Base-by-base conservation (phyloP, 2,329 filamentous ascomycete species). In the Mycogone perniciosa region DNA sequence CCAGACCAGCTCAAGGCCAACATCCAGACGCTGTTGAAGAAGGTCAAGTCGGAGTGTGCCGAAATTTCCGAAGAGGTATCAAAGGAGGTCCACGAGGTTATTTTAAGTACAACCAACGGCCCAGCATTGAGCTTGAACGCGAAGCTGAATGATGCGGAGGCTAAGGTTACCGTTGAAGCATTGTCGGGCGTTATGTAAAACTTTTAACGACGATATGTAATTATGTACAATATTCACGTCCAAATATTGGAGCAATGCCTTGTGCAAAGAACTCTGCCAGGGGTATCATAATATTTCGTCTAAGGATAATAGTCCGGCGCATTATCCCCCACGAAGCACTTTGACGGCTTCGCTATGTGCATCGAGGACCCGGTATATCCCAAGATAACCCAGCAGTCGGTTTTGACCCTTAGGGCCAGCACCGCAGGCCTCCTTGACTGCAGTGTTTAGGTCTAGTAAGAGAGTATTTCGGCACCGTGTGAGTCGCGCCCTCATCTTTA, bases 111-210 rank as follows among this genome's bases (percentile, higher is more conserved):
- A 9, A 95, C 92, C 6, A 79, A 93, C 64, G 84, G 86, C 2
- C 91, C 93, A 1, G 92, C 89, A 0, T 82, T 99, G 73, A 89
- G 85, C 65, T 71, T 99, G 66, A 95, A 81, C 65, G 92, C 91
- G 51, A 82, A 86, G 49, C 87, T 93, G 67, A 82, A 72, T 61
- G 76, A 84, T 48, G 74, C 77, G 4, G 76, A 81, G 53, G 81
- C 81, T 54, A 73, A 70, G 45, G 67, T 86, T 44, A 73, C 74
- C 41, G 71, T 77, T 29, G 75, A 71, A 42, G 70, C 79, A 54
- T 62, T 85, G 59, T 71, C 75, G 47, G 73, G 73, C 26, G 71
- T 75, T 54, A 82, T 81, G 75, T 80, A 77, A 71, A 54, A 48
- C 39, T 34, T 51, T 7, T 44, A 35, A 31, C 47, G 44, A 43